Conservation (phyloP, 148 eudicot genomes). For the Cornus kousa region DNA sequence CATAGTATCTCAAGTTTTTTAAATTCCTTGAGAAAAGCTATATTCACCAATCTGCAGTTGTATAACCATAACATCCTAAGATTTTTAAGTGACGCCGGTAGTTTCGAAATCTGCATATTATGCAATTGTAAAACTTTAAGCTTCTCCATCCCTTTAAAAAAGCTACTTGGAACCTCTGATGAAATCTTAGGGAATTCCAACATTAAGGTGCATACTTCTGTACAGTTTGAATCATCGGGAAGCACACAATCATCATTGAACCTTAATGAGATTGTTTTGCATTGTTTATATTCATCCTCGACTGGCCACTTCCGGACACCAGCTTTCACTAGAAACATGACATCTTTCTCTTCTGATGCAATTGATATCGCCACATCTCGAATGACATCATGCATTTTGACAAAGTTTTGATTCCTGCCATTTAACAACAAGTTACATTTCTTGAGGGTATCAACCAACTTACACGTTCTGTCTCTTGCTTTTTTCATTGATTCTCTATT, state of each 20-base stretch:
- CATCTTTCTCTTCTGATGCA: background rate
- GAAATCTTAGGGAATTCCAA: background rate
- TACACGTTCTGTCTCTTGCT: background rate
- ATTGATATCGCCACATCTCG: slow-evolving; percentile 13
- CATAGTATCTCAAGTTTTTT: slow-evolving; percentile 1
- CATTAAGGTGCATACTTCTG: slow-evolving; percentile 6
- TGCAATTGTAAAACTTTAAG: background rate
- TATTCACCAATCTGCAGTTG: background rate
- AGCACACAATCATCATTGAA: background rate
- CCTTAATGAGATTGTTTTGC: slow-evolving; percentile 1
- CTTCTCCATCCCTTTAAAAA: background rate
- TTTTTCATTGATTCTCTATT: background rate
- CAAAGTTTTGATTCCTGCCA: background rate
- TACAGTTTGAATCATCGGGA: background rate
- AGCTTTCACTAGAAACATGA: background rate
- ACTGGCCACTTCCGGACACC: background rate
- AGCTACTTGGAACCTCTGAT: background rate
- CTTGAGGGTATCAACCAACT: background rate
- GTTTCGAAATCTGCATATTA: background rate
- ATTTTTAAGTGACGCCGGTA: slow-evolving; percentile 4
- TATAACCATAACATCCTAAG: background rate
- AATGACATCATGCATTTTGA: slow-evolving; percentile 26
- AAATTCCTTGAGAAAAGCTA: background rate
- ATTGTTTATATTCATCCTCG: background rate
- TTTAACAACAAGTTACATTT: slow-evolving; percentile 7